Evolutionary conservation across 1,139 yeast genomes (phyloP).

Genomic region (Yamadazyma trypodendri): DNA sequence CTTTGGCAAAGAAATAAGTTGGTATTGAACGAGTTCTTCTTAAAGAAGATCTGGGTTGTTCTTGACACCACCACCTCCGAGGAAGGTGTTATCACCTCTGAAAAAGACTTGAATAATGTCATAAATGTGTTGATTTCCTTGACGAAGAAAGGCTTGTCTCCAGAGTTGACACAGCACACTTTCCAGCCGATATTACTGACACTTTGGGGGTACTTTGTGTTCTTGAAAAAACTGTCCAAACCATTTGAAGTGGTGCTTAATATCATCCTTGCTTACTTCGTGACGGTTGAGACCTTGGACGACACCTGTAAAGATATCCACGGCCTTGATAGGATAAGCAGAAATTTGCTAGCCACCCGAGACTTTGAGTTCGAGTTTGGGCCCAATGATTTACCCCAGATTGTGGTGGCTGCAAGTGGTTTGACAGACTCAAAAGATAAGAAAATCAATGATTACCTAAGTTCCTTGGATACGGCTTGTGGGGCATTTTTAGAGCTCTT

Average conservation of each 20-base stretch:
- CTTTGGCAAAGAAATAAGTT: conserved; percentile 52
- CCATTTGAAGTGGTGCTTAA: conserved; percentile 45
- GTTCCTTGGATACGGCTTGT: conserved; percentile 52
- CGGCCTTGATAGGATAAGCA: conserved; percentile 38
- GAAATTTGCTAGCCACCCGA: conserved; percentile 45
- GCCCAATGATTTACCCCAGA: conserved; percentile 55
- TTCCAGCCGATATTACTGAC: conserved; percentile 45
- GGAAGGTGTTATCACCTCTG: conserved; percentile 35
- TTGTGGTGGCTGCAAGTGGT: conserved; percentile 19
- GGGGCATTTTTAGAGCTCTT: conserved; percentile 48
- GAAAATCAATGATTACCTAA: conserved; percentile 33
- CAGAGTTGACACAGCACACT: conserved; percentile 40
- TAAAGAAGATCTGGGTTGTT: conserved; percentile 49
- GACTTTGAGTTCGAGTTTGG: conserved; percentile 54
- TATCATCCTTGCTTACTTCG: conserved; percentile 48
- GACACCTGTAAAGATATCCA: conserved; percentile 18
- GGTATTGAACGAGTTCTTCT: conserved; percentile 60
- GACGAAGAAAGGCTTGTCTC: conserved; percentile 48
- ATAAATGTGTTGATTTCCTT: conserved; percentile 67
- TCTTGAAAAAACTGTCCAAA: conserved; percentile 39
- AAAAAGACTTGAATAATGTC: conserved; percentile 55
- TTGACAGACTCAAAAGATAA: conserved; percentile 19
- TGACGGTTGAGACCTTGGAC: conserved; percentile 30
- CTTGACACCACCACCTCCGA: conserved; percentile 26
- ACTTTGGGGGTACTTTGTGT: conserved; percentile 65